Percentiles rank a stretch among this genome's conserved stretches.
Evolutionary conservation across 441 rosid species (phyloP).

Genomic region (Flueggea neowawraea): DNA sequence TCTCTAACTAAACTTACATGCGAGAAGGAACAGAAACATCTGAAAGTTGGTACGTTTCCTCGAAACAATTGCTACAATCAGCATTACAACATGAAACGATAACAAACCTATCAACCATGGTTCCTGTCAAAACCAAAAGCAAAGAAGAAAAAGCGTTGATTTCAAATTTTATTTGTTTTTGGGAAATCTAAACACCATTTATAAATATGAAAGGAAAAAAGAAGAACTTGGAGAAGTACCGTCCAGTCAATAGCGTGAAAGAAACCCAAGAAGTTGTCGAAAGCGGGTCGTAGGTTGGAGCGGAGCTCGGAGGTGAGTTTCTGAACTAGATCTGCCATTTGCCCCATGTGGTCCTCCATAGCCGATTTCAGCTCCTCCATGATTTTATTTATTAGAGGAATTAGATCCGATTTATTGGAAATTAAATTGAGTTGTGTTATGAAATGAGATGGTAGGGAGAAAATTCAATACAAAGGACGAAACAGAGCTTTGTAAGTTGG

Average conservation of each 20-base stretch:
- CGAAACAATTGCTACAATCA: constrained; percentile 49
- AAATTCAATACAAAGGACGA: no score
- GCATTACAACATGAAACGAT: constrained; percentile 59
- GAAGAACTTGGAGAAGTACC: constrained; percentile 34
- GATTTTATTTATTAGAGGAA: background rate
- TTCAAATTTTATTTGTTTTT: no score
- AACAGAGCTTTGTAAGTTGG: no score
- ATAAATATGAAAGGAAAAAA: no score
- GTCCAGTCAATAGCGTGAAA: constrained; percentile 94
- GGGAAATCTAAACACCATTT: no score
- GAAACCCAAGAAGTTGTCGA: constrained; percentile 73
- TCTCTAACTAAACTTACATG: constrained; percentile 48
- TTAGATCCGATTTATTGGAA: no score
- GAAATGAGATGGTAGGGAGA: no score
- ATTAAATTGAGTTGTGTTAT: no score
- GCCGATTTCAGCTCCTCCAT: constrained; percentile 81
- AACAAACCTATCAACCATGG: constrained; percentile 75
- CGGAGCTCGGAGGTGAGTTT: constrained; percentile 78
- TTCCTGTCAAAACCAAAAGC: constrained; percentile 40
- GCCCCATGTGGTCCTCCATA: constrained; percentile 74
- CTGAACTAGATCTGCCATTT: constrained; percentile 82
- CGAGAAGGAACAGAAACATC: constrained; percentile 71
- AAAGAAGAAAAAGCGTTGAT: no score
- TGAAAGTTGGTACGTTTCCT: constrained; percentile 78
- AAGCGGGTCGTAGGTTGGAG: constrained; percentile 74